Conservation (phyloP, 768 basidiomycete genomes). For the Clitopilus passeckerianus region DNA sequence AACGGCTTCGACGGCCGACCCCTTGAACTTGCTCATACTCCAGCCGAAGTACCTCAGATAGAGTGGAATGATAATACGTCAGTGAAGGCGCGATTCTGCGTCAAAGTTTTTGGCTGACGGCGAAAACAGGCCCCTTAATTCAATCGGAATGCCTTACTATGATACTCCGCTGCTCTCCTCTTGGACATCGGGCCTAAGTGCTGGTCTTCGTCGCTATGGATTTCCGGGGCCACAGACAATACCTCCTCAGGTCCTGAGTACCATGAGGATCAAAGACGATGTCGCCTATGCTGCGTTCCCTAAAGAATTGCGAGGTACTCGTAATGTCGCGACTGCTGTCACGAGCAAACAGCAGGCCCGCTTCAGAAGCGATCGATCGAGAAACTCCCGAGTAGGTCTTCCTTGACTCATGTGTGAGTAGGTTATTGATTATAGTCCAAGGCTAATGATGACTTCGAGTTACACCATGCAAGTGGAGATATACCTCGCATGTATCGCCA, state of each 20-base stretch:
- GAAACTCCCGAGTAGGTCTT: constrained; percentile 37
- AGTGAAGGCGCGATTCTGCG: constrained; percentile 17
- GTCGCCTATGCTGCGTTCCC: constrained; percentile 88
- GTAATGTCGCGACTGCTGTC: constrained; percentile 64
- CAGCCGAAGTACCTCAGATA: constrained; percentile 63
- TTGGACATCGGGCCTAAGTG: constrained; percentile 44
- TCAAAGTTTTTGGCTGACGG: not conserved
- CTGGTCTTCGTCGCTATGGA: constrained; percentile 34
- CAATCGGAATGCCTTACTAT: constrained; percentile 87
- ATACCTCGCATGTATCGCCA: constrained; percentile 82
- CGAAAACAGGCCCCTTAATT: constrained; percentile 69
- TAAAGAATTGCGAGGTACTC: constrained; percentile 75
- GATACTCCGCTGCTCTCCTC: constrained; percentile 69
- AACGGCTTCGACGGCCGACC: constrained; percentile 89
- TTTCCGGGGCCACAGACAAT: constrained; percentile 69
- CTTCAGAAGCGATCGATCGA: constrained; percentile 80
- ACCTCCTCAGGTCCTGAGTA: constrained; percentile 67
- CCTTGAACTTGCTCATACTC: constrained; percentile 77
- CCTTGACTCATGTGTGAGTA: not conserved
- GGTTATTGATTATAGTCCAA: constrained; percentile 7
- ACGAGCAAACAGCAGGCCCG: constrained; percentile 57
- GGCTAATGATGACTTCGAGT: constrained; percentile 48
- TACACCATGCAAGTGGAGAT: constrained; percentile 49
- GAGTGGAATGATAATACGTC: constrained; percentile 84
- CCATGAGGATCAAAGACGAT: constrained; percentile 85